A percentile compares a stretch with the other conserved stretches of the same genome.
Conservation (phyloP, 257 asterid genomes). For the Solanum arcanum region DNA sequence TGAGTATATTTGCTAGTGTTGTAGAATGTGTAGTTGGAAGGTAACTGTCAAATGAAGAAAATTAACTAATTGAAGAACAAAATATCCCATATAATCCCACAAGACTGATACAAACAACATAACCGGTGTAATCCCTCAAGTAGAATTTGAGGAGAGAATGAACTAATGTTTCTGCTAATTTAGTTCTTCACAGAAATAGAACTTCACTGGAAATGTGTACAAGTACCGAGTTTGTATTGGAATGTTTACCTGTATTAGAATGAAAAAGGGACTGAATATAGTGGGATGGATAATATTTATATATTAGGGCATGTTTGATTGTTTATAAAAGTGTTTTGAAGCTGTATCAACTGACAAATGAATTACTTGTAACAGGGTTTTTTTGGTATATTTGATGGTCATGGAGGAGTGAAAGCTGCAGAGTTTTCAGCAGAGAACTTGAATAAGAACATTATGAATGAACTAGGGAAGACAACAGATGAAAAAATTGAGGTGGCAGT, state of each 20-base stretch:
- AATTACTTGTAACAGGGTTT: slow-evolving; percentile 28
- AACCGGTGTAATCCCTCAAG: neutral
- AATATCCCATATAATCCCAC: neutral
- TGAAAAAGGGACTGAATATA: neutral
- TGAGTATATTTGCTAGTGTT: neutral
- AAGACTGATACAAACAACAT: neutral
- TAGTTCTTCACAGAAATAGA: neutral
- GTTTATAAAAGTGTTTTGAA: neutral
- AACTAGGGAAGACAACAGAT: slow-evolving; percentile 21
- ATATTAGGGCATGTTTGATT: neutral
- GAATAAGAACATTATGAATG: slow-evolving; percentile 33
- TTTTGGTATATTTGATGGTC: slow-evolving; percentile 75
- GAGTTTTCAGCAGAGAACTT: slow-evolving; percentile 54
- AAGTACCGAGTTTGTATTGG: neutral
- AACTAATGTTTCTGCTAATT: neutral
- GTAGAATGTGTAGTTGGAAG: neutral
- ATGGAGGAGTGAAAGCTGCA: slow-evolving; percentile 73
- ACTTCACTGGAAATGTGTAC: neutral
- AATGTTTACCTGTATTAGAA: neutral
- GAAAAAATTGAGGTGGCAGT: slow-evolving; percentile 31
- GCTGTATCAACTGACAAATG: neutral
- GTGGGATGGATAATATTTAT: neutral
- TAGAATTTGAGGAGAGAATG: neutral
- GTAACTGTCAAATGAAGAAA: neutral
- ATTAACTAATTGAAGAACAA: neutral